phyloP scores from a whole-genome alignment of 352 stramenopile genomes.

The Phytophthora syringae region DNA sequence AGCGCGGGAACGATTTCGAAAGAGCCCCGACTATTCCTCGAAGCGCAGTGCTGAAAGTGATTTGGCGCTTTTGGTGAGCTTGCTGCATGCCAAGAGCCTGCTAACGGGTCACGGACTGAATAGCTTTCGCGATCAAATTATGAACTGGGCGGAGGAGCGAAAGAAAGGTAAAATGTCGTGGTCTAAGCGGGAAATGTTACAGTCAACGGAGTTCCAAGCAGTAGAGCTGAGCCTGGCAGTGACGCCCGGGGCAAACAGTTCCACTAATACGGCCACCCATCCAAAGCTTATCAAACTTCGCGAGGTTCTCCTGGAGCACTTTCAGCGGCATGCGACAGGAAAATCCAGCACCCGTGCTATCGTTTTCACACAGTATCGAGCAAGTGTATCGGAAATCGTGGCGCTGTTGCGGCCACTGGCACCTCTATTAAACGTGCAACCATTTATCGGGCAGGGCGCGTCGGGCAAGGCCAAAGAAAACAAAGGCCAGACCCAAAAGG shows the following conservation, averaged over 20 bases:
- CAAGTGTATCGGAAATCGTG: constrained; percentile 95
- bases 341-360: constrained; percentile 94
- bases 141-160: constrained; percentile 63
- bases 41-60: constrained; percentile 82
- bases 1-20: constrained; percentile 72
- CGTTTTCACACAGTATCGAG: constrained; percentile 98
- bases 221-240: constrained; percentile 57
- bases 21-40: constrained; percentile 65
- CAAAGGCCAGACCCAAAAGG: constrained; percentile 94
- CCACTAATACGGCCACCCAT: constrained; percentile 49
- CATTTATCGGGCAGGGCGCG: constrained; percentile 94
- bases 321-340: constrained; percentile 68
- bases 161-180: constrained; percentile 61
- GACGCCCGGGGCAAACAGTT: constrained; percentile 10
- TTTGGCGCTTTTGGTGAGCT: constrained; percentile 71
- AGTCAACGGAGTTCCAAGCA: constrained; percentile 73
- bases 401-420: constrained; percentile 65
- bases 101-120: constrained; percentile 77
- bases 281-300: constrained; percentile 93
- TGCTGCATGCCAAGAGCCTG: constrained; percentile 82
- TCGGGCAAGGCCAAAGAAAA: constrained; percentile 84
- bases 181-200: constrained; percentile 83
- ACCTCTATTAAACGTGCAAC: constrained; percentile 87
- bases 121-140: constrained; percentile 77
- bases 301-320: constrained; percentile 88